Conservation (phyloP, 805 yeast genomes). For the Pichia ethanolica region DNA sequence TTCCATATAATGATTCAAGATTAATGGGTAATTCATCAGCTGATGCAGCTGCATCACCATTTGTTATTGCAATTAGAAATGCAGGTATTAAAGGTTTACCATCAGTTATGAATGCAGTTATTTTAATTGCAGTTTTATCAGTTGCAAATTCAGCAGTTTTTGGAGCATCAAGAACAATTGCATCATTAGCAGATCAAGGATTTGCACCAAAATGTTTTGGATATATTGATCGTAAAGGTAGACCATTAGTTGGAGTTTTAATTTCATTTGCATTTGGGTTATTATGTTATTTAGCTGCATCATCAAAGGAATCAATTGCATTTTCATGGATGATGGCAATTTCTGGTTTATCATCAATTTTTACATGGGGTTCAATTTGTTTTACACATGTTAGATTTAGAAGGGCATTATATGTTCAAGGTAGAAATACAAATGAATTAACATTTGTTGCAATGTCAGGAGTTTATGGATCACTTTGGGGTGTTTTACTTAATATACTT, state of each 20-base stretch:
- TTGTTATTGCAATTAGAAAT: conserved; percentile 59
- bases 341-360: conserved; percentile 68
- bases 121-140: conserved; percentile 62
- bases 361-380: conserved; percentile 75
- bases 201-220: conserved; percentile 56
- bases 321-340: conserved; percentile 74
- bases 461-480: conserved; percentile 57
- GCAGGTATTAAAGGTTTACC: conserved; percentile 63
- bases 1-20: conserved; percentile 45
- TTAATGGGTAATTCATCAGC: conserved; percentile 39
- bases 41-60: conserved; percentile 63
- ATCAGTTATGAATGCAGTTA: conserved; percentile 66
- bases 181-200: conserved; percentile 63
- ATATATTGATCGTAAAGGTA: conserved; percentile 68
- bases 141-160: conserved; percentile 73
- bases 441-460: conserved; percentile 64
- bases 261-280: conserved; percentile 49
- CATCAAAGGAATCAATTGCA: conserved; percentile 45
- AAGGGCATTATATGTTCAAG: conserved; percentile 55
- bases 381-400: conserved; percentile 65
- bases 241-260: conserved; percentile 65
- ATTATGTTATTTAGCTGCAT: conserved; percentile 57
- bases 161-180: conserved; percentile 65
- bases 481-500: conserved; percentile 47
- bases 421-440: conserved; percentile 61